Percentiles rank a stretch among this genome's conserved stretches.
These are phyloP conservation scores for Auriscalpium orientale DNA, from an alignment of 768 basidiomycete genomes.

Conservation along the genomic window DNA sequence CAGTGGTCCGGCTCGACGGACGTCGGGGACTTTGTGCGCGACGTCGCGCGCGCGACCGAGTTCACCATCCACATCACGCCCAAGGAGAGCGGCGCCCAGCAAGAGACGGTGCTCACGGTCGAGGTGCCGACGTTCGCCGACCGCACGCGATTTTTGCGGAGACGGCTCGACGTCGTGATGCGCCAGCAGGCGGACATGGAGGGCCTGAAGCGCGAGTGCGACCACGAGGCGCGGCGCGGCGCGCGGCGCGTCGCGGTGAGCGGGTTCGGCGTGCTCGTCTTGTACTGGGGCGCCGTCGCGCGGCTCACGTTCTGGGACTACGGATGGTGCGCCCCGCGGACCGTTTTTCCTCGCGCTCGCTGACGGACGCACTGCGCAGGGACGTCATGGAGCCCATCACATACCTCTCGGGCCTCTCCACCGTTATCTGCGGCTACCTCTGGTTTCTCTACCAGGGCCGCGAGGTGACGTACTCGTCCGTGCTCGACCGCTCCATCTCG, in stretches of 20 bases:
- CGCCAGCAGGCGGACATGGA: slow-evolving; percentile 43
- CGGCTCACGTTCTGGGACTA: slow-evolving; percentile 60
- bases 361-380: slow-evolving; percentile 23
- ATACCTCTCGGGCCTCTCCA: slow-evolving; percentile 55
- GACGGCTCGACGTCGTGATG: slow-evolving; percentile 36
- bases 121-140: slow-evolving; percentile 57
- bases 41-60: slow-evolving; percentile 45
- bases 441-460: slow-evolving; percentile 58
- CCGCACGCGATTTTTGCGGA: slow-evolving; percentile 50
- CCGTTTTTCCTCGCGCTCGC: background rate
- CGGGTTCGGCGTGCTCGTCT: slow-evolving; percentile 50
- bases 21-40: slow-evolving; percentile 58
- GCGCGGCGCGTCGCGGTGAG: slow-evolving; percentile 49
- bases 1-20: slow-evolving; percentile 61
- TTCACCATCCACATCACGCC: slow-evolving; percentile 40
- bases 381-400: slow-evolving; percentile 68
- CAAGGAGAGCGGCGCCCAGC: slow-evolving; percentile 3
- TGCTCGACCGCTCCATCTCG: slow-evolving; percentile 52
- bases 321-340: slow-evolving; percentile 33
- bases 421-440: slow-evolving; percentile 53
- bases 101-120: slow-evolving; percentile 34
- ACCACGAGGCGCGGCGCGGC: slow-evolving; percentile 47
- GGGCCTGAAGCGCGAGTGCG: slow-evolving; percentile 45
- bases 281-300: slow-evolving; percentile 59
- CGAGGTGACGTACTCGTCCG: slow-evolving; percentile 59